phyloP scores from a whole-genome alignment of 495 filamentous ascomycete species.

The Friedmanniomyces endolithicus region DNA sequence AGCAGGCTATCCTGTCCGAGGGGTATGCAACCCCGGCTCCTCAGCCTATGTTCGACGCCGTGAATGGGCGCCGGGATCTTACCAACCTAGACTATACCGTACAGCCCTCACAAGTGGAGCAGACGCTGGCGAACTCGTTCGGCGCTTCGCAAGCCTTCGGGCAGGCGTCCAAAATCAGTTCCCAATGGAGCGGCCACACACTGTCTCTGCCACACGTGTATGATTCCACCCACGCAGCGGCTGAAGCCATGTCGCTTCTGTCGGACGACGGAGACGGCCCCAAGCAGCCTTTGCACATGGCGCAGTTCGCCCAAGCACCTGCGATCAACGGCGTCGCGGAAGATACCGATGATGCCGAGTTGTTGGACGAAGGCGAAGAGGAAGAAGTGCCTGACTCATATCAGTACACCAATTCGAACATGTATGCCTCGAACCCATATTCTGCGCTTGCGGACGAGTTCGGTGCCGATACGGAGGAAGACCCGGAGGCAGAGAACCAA shows the following conservation, averaged over 20 bases:
- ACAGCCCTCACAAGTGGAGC: conserved; percentile 9
- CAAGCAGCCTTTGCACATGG: neutral
- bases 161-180: neutral
- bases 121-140: conserved; percentile 11
- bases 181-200: neutral
- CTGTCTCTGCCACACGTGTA: neutral
- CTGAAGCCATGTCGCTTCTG: conserved; percentile 7
- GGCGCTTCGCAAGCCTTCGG: neutral
- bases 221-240: neutral
- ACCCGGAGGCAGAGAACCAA: neutral
- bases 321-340: conserved; percentile 1
- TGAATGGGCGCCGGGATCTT: neutral
- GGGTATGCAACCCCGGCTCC: neutral
- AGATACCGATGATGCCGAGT: neutral
- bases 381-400: conserved; percentile 4
- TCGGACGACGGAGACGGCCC: conserved; percentile 10
- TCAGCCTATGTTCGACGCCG: neutral
- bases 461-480: conserved; percentile 5
- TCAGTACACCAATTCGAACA: conserved; percentile 1
- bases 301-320: neutral
- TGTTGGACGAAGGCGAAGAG: neutral
- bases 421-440: neutral
- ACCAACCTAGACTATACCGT: conserved; percentile 6
- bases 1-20: neutral
- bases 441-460: neutral